These are phyloP conservation scores for Herpetospermum pedunculosum DNA, from an alignment of 306 rosid genomes.

Conservation along the genomic window DNA sequence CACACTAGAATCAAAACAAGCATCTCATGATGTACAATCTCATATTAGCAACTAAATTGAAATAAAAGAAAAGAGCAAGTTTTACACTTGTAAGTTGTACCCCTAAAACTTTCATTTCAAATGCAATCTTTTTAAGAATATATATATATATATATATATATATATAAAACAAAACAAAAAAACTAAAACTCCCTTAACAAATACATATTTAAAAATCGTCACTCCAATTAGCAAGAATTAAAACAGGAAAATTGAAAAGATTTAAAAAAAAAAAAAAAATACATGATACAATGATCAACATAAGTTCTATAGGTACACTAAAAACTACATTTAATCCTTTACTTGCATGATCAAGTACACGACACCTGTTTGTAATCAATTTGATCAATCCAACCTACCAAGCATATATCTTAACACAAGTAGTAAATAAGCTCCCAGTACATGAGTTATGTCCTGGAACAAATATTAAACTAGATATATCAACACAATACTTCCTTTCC, in stretches of 20 bases:
- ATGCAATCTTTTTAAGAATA: neutral
- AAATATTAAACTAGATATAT: neutral
- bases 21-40: neutral
- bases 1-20: neutral
- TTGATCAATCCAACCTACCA: neutral
- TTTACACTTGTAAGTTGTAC: neutral
- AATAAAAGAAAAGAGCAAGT: neutral
- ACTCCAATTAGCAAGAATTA: neutral
- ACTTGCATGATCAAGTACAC: neutral
- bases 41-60: neutral
- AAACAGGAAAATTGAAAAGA: neutral
- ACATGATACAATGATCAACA: neutral
- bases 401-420: neutral
- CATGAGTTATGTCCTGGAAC: neutral
- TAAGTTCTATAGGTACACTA: neutral
- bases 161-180: neutral
- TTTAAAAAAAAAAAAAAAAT: neutral
- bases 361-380: neutral
- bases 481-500: neutral
- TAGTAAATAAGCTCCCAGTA: neutral
- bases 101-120: neutral
- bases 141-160: too few species aligned
- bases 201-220: neutral
- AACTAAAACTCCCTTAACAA: neutral
- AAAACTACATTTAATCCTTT: neutral